phyloP scores from a whole-genome alignment of 108 stramenopile species.

The Cyclostephanos invisitatus region DNA sequence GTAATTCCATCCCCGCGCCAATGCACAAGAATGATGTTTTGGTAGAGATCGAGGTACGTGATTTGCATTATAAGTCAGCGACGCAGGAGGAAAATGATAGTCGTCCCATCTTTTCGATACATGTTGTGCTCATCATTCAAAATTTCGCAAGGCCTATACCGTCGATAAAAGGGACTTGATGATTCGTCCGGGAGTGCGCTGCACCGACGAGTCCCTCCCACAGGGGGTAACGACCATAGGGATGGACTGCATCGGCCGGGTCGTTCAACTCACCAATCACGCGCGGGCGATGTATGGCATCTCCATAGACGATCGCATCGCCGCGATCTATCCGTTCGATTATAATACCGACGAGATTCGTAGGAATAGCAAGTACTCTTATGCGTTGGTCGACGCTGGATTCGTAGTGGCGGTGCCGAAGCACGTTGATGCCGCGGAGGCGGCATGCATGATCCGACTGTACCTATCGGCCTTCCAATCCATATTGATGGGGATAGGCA shows the following conservation, averaged over 20 bases:
- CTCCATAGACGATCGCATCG: conserved; percentile 40
- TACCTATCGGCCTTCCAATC: conserved; percentile 48
- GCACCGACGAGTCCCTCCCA: conserved; percentile 6
- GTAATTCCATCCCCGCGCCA: conserved; percentile 41
- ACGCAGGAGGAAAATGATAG: neutral
- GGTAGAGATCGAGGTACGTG: conserved; percentile 47
- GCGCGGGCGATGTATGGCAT: conserved; percentile 46
- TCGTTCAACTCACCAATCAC: conserved; percentile 35
- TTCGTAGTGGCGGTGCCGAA: conserved; percentile 40
- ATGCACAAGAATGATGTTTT: conserved; percentile 48
- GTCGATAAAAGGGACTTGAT: conserved; percentile 32
- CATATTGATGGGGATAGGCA: conserved; percentile 13
- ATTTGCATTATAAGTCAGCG: neutral
- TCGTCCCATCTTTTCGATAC: neutral
- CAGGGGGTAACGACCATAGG: conserved; percentile 34
- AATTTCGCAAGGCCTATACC: conserved; percentile 24
- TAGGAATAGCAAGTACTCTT: conserved; percentile 12
- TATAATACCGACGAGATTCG: conserved; percentile 19
- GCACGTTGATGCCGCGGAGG: conserved; percentile 37
- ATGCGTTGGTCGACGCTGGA: conserved; percentile 51
- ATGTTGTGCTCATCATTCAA: neutral
- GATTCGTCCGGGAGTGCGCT: conserved; percentile 41
- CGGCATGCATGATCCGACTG: conserved; percentile 35
- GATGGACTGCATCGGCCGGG: conserved; percentile 44
- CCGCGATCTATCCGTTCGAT: conserved; percentile 46